Conservation (phyloP, 176 grass and related monocot species). For the Otatea glauca region DNA sequence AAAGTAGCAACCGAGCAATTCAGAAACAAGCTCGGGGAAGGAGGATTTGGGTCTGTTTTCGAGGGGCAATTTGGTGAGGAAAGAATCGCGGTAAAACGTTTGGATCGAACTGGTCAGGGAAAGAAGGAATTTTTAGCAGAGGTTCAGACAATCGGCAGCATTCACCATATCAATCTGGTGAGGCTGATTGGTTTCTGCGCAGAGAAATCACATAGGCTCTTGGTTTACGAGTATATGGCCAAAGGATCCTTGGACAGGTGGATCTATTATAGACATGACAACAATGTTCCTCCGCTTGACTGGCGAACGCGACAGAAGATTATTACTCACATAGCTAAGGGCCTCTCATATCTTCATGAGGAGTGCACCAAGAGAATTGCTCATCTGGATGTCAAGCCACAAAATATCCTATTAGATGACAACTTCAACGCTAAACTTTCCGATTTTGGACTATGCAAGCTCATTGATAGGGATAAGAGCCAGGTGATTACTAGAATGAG, state of each 20-base stretch:
- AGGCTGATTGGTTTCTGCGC: too few relatives aligned
- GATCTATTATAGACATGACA: background rate
- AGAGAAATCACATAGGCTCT: too few relatives aligned
- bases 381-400: constrained; percentile 52
- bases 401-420: constrained; percentile 53
- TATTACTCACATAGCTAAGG: constrained; percentile 49
- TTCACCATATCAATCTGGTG: too few relatives aligned
- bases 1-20: background rate
- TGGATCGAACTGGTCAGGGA: constrained; percentile 13
- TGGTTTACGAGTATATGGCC: too few relatives aligned
- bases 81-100: constrained; percentile 40
- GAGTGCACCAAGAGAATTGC: constrained; percentile 49
- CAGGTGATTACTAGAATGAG: constrained; percentile 39
- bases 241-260: too few relatives aligned
- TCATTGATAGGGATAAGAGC: constrained; percentile 63
- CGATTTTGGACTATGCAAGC: constrained; percentile 58
- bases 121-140: too few relatives aligned
- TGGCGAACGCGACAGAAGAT: constrained; percentile 38
- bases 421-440: constrained; percentile 45
- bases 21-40: constrained; percentile 33
- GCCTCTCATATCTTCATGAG: constrained; percentile 54
- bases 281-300: constrained; percentile 11
- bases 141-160: too few relatives aligned
- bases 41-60: constrained; percentile 48
- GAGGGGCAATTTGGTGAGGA: background rate